Evolutionary conservation across 202 grass and related monocot genomes (phyloP).

Genomic region (Bolboschoenoplectus hybrid): DNA sequence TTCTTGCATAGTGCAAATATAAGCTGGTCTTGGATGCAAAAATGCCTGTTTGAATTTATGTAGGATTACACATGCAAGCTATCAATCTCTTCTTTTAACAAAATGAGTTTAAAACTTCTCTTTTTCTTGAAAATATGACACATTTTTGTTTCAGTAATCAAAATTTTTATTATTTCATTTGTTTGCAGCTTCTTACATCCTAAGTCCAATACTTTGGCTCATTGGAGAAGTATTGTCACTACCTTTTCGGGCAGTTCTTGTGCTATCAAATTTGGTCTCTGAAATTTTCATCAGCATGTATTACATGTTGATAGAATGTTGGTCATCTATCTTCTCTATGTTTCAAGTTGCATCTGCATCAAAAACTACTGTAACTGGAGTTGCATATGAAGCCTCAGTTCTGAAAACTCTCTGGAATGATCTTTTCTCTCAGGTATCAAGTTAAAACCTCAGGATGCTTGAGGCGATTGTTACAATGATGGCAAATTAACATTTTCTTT

Average conservation of each 20-base stretch:
- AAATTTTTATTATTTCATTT: constrained; percentile 24
- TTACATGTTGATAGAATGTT: constrained; percentile 54
- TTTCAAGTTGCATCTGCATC: constrained; percentile 69
- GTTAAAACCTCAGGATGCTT: constrained; percentile 2
- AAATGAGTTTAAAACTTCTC: constrained; percentile 5
- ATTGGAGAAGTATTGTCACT: constrained; percentile 66
- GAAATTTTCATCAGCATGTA: constrained; percentile 56
- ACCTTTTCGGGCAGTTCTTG: constrained; percentile 56
- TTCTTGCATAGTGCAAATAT: background rate
- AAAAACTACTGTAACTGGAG: constrained; percentile 40
- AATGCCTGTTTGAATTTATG: background rate
- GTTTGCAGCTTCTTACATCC: constrained; percentile 64
- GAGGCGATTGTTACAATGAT: background rate
- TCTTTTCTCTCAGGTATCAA: constrained; percentile 82
- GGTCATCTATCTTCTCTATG: constrained; percentile 63
- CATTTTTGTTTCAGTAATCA: background rate
- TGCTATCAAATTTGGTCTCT: constrained; percentile 56
- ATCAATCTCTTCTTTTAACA: background rate
- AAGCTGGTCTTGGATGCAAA: background rate
- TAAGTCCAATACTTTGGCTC: constrained; percentile 66
- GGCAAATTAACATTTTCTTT: constrained; percentile 31
- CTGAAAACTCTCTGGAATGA: constrained; percentile 87
- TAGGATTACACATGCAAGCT: background rate
- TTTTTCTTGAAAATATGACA: background rate
- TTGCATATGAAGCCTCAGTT: constrained; percentile 61